Percentiles rank a stretch among this genome's conserved stretches.
Evolutionary conservation across 345 rosid species (phyloP).

Genomic region (Populus pruinosa): DNA sequence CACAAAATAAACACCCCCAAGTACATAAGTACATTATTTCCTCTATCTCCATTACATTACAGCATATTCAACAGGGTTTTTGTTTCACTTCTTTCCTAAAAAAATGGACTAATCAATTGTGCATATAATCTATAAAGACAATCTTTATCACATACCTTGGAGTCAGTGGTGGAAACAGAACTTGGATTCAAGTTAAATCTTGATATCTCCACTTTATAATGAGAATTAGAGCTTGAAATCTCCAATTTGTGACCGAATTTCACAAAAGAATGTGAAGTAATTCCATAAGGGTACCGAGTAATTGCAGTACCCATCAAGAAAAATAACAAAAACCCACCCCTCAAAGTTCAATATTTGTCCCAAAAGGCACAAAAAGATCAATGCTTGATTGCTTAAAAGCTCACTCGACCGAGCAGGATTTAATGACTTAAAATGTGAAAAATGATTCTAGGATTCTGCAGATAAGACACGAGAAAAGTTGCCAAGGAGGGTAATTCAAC

Average conservation of each 20-base stretch:
- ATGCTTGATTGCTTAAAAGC: neutral
- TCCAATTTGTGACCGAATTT: conserved; percentile 32
- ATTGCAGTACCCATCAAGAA: conserved; percentile 52
- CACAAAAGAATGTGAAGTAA: conserved; percentile 31
- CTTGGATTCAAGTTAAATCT: conserved; percentile 30
- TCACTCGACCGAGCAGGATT: neutral
- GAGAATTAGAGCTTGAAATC: conserved; percentile 28
- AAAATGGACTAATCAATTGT: neutral
- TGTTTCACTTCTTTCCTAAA: neutral
- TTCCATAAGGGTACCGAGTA: conserved; percentile 23
- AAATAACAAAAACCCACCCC: conserved; percentile 18
- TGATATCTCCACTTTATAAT: conserved; percentile 29
- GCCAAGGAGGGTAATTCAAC: neutral
- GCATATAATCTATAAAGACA: neutral
- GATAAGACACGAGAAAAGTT: neutral
- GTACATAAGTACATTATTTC: neutral
- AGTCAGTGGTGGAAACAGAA: conserved; percentile 20
- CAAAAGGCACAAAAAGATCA: neutral
- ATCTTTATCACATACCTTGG: conserved; percentile 38
- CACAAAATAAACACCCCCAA: neutral
- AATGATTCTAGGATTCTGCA: no score
- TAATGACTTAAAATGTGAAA: neutral
- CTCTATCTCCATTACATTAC: neutral
- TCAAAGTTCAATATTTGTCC: neutral
- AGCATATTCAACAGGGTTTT: neutral